Conservation (phyloP, 2,329 filamentous ascomycete species). For the Penicillium polonicum region DNA sequence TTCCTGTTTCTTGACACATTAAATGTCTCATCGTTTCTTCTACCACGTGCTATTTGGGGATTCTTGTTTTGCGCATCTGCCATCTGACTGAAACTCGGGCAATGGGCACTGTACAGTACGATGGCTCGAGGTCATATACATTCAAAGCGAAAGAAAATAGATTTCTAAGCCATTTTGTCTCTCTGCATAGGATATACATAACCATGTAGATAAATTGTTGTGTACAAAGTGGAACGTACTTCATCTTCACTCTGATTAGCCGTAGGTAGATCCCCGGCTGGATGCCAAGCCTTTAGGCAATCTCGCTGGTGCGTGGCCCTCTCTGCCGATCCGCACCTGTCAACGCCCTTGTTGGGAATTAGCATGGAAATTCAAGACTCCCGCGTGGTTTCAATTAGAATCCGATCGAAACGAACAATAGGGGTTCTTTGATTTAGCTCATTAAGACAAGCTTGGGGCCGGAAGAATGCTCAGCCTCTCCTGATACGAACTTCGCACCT, state of each 20-base stretch:
- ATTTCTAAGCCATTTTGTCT: neutral
- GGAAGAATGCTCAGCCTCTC: conserved; percentile 8
- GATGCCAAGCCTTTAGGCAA: conserved; percentile 25
- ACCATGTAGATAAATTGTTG: too few relatives aligned
- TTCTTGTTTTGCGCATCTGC: conserved; percentile 14
- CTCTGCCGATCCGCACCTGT: conserved; percentile 15
- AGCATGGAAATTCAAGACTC: neutral
- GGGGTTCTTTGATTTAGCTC: neutral
- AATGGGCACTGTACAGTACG: conserved; percentile 24
- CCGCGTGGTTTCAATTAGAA: conserved; percentile 11
- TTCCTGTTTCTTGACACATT: conserved; percentile 11
- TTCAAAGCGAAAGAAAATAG: conserved; percentile 17
- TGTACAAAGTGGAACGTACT: neutral
- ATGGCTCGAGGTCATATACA: conserved; percentile 17
- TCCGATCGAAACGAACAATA: conserved; percentile 9
- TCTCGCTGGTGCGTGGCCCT: conserved; percentile 17
- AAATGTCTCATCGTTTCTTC: conserved; percentile 13
- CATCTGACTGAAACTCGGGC: conserved; percentile 17
- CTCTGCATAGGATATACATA: neutral
- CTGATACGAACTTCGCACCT: conserved; percentile 10
- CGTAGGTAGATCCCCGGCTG: conserved; percentile 3
- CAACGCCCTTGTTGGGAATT: neutral
- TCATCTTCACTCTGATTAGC: neutral
- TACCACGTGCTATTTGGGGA: conserved; percentile 7
- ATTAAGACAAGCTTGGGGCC: neutral